Evolutionary conservation across 345 rosid species (phyloP).

Genomic region (Fremontodendron californicum): DNA sequence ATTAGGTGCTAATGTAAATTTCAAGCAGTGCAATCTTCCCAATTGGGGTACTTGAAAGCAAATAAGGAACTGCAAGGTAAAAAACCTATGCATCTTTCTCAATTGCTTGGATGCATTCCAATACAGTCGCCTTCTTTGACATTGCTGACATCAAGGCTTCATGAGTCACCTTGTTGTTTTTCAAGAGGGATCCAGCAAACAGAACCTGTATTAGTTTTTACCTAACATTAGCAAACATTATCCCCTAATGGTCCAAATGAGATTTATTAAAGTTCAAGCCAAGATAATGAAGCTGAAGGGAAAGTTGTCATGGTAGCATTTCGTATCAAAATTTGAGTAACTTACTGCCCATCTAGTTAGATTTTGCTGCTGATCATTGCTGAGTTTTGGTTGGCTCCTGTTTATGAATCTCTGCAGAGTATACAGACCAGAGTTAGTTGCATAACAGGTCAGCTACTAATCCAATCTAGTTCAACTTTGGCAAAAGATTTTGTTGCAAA

Average conservation of each 20-base stretch:
- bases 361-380: slow-evolving; percentile 89
- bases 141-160: slow-evolving; percentile 77
- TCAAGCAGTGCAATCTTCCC: neutral
- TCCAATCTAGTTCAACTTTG: neutral
- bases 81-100: slow-evolving; percentile 58
- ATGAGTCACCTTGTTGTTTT: slow-evolving; percentile 64
- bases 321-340: neutral
- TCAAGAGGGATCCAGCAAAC: slow-evolving; percentile 70
- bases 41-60: neutral
- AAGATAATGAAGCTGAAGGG: neutral
- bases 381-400: slow-evolving; percentile 73
- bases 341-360: slow-evolving; percentile 98
- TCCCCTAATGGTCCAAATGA: neutral
- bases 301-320: neutral
- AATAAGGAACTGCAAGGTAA: neutral
- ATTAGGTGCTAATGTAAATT: neutral
- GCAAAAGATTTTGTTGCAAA: neutral
- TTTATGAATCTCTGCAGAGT: slow-evolving; percentile 71
- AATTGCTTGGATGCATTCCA: slow-evolving; percentile 75
- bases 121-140: slow-evolving; percentile 66
- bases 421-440: neutral
- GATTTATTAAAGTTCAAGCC: neutral
- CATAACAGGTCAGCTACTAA: neutral
- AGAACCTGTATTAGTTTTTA: slow-evolving; percentile 51
- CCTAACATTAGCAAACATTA: slow-evolving; percentile 1